These are phyloP conservation scores for Fusarium acutatum DNA, from an alignment of 2,329 filamentous ascomycete species.

Conservation along the genomic window DNA sequence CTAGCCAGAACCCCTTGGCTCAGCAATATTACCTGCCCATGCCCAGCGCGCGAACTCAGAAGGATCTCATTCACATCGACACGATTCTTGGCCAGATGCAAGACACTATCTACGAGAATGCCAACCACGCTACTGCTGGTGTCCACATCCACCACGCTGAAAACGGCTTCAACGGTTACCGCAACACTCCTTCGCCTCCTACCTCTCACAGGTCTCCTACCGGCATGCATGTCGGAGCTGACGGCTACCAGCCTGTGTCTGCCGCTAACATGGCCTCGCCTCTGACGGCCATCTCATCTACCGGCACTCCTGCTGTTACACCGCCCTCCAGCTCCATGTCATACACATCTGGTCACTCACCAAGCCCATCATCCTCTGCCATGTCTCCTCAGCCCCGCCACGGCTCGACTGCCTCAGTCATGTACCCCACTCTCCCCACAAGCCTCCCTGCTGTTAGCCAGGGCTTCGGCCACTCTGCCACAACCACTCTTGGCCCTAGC, in stretches of 20 bases:
- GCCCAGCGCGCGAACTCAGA: conserved; percentile 89
- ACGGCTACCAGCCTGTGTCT: conserved; percentile 54
- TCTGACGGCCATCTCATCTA: conserved; percentile 65
- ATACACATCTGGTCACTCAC: conserved; percentile 81
- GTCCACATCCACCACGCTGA: conserved; percentile 80
- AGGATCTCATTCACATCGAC: conserved; percentile 91
- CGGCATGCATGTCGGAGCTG: conserved; percentile 47
- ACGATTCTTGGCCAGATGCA: conserved; percentile 96
- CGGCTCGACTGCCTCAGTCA: conserved; percentile 66
- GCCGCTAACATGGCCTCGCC: conserved; percentile 70
- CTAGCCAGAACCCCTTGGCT: conserved; percentile 64
- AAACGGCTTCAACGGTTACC: conserved; percentile 66
- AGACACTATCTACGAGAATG: conserved; percentile 93
- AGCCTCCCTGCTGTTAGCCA: conserved; percentile 69
- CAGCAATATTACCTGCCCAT: conserved; percentile 91
- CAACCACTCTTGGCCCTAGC: conserved; percentile 75
- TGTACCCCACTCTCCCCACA: conserved; percentile 75
- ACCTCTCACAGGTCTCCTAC: conserved; percentile 50
- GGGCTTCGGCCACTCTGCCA: conserved; percentile 74
- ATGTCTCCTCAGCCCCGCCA: conserved; percentile 74
- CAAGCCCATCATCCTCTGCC: conserved; percentile 73
- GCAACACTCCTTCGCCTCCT: conserved; percentile 64
- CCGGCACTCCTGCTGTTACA: conserved; percentile 79
- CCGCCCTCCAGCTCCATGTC: conserved; percentile 79
- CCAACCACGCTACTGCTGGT: conserved; percentile 81